A percentile compares a stretch with the other conserved stretches of the same genome.
phyloP scores from a whole-genome alignment of 495 filamentous ascomycete genomes.

The Endocarpon pusillum region DNA sequence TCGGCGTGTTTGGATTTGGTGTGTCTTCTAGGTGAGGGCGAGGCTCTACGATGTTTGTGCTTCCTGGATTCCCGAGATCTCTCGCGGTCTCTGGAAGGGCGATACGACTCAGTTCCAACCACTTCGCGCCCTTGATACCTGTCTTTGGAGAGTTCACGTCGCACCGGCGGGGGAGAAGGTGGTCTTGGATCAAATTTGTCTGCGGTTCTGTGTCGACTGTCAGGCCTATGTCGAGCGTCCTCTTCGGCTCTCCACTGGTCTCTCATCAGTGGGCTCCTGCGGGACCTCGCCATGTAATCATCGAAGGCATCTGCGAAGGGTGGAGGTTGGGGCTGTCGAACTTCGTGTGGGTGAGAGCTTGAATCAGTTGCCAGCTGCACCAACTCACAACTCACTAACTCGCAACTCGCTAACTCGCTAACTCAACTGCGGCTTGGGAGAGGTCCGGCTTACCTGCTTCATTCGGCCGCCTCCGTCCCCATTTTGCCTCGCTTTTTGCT shows the following conservation, averaged over 20 bases:
- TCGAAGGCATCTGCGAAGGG: constrained; percentile 17
- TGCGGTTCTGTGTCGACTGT: constrained; percentile 23
- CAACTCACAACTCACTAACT: no score
- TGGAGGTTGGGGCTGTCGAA: no score
- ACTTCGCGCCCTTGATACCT: constrained; percentile 15
- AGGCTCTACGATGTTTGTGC: constrained; percentile 8
- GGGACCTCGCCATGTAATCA: constrained; percentile 38
- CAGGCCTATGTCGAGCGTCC: constrained; percentile 16
- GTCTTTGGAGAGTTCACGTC: constrained; percentile 22
- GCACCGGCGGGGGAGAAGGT: constrained; percentile 6
- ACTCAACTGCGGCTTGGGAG: no score
- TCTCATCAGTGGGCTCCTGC: constrained; percentile 39
- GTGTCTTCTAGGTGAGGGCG: constrained; percentile 1
- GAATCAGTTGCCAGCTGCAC: no score
- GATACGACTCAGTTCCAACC: neutral
- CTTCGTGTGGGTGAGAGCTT: no score
- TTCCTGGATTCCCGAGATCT: constrained; percentile 5
- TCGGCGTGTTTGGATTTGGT: neutral
- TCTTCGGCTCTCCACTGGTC: constrained; percentile 36
- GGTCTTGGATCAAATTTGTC: no score
- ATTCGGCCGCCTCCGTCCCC: no score
- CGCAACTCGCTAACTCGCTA: no score
- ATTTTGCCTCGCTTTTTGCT: no score
- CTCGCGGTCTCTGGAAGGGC: neutral
- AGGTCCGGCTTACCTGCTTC: no score